Conservation (phyloP, 805 yeast genomes). For the Ogataea allantospora region DNA sequence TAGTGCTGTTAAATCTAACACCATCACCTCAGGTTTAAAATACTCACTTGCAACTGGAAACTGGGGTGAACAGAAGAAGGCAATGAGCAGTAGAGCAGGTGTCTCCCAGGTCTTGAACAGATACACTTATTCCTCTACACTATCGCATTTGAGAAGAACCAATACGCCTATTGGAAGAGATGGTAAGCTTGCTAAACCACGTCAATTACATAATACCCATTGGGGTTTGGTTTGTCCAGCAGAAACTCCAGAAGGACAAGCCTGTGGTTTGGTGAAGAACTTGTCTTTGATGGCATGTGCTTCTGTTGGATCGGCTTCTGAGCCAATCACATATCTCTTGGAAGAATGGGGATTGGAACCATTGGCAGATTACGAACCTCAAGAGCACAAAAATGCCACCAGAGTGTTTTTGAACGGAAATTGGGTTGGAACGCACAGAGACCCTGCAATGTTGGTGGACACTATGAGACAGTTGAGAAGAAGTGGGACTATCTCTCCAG, state of each 20-base stretch:
- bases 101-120: slow-evolving; percentile 98
- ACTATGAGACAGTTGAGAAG: slow-evolving; percentile 91
- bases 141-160: slow-evolving; percentile 97
- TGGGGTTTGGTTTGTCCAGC: slow-evolving; percentile 99
- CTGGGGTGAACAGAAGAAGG: slow-evolving; percentile 99
- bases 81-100: slow-evolving; percentile 98
- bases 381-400: slow-evolving; percentile 85
- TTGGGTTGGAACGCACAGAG: slow-evolving; percentile 98
- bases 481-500: slow-evolving; percentile 92
- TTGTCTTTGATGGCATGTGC: slow-evolving; percentile 95
- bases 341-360: slow-evolving; percentile 99
- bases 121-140: slow-evolving; percentile 97
- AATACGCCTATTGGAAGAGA: slow-evolving; percentile 99
- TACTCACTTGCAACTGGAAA: slow-evolving; percentile 99
- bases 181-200: slow-evolving; percentile 97
- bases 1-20: slow-evolving; percentile 93
- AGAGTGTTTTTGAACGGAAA: slow-evolving; percentile 97
- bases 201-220: slow-evolving; percentile 98
- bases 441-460: slow-evolving; percentile 87
- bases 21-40: slow-evolving; percentile 95
- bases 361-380: slow-evolving; percentile 91
- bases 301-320: slow-evolving; percentile 96
- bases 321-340: slow-evolving; percentile 86
- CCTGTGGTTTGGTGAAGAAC: slow-evolving; percentile 98
- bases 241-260: slow-evolving; percentile 99